Percentiles rank a stretch among this genome's conserved stretches.
Evolutionary conservation across 768 basidiomycete genomes (phyloP).

Genomic region (Russula sp.): DNA sequence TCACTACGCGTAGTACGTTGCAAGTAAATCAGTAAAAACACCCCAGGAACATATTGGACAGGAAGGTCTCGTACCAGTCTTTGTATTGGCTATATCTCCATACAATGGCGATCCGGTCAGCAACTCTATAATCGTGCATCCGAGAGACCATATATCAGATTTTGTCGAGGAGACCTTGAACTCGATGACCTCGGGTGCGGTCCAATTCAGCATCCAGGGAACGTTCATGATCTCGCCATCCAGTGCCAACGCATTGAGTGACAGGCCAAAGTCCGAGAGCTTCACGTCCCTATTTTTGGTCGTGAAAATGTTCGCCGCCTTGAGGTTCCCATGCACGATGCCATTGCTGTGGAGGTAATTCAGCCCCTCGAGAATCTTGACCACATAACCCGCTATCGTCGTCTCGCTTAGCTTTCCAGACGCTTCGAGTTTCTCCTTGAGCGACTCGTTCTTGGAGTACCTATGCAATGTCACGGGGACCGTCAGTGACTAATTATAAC

Average conservation of each 20-base stretch:
- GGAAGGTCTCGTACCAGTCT: background rate
- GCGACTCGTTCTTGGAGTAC: background rate
- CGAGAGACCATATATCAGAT: background rate
- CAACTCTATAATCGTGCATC: background rate
- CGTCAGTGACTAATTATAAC: background rate
- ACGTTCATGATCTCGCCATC: background rate
- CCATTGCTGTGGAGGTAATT: background rate
- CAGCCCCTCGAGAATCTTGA: background rate
- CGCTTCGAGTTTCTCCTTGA: background rate
- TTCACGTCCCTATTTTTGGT: background rate
- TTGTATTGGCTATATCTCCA: background rate
- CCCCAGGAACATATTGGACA: background rate
- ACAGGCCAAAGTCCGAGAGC: background rate
- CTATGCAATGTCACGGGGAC: background rate
- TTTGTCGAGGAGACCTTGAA: background rate
- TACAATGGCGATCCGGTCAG: background rate
- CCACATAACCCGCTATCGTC: background rate
- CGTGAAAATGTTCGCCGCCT: background rate
- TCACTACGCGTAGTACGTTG: conserved; percentile 44
- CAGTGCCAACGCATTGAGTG: background rate
- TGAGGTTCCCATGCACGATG: background rate
- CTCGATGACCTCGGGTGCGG: background rate
- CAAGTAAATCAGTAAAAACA: background rate
- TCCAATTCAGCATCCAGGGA: background rate
- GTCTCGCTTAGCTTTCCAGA: background rate